These are phyloP conservation scores for Artemisia princeps DNA, from an alignment of 140 eudicot species.

Conservation along the genomic window DNA sequence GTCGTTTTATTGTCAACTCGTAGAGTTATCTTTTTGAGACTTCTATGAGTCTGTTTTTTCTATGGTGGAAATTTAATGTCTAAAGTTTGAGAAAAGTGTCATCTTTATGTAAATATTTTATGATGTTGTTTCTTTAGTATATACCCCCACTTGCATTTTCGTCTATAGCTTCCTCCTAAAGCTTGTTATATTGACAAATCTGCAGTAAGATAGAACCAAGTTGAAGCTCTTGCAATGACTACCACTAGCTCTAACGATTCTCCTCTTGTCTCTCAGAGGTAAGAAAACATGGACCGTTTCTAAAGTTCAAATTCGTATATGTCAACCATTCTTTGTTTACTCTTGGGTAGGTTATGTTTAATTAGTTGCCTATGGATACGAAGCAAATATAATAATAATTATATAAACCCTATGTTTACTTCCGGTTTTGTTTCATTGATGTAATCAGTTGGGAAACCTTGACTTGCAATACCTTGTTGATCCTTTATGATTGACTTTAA, in stretches of 20 bases:
- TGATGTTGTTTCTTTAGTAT: constrained; percentile 18
- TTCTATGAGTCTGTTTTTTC: constrained; percentile 16
- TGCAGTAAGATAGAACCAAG: constrained; percentile 20
- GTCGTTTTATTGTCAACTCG: not conserved
- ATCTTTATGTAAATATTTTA: not conserved
- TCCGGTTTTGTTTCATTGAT: not conserved
- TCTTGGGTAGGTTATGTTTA: not conserved
- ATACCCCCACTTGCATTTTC: constrained; percentile 12
- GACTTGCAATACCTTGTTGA: not conserved
- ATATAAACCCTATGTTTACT: not conserved
- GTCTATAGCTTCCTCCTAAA: constrained; percentile 3
- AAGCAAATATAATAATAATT: no score
- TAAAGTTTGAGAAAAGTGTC: not conserved
- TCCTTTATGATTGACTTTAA: not conserved
- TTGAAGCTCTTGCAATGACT: constrained; percentile 25
- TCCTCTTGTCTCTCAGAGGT: constrained; percentile 37
- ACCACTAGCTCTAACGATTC: constrained; percentile 26
- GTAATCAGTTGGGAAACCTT: not conserved
- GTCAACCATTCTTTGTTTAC: not conserved
- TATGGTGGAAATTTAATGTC: constrained; percentile 13
- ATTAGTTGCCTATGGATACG: not conserved
- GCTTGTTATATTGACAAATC: constrained; percentile 7
- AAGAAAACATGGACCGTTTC: constrained; percentile 15
- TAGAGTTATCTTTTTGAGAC: constrained; percentile 10
- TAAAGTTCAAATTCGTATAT: not conserved